Percentiles rank a stretch among this genome's conserved stretches.
Evolutionary conservation across 1,139 yeast genomes (phyloP).

Genomic region (Kodamaea fungicola): DNA sequence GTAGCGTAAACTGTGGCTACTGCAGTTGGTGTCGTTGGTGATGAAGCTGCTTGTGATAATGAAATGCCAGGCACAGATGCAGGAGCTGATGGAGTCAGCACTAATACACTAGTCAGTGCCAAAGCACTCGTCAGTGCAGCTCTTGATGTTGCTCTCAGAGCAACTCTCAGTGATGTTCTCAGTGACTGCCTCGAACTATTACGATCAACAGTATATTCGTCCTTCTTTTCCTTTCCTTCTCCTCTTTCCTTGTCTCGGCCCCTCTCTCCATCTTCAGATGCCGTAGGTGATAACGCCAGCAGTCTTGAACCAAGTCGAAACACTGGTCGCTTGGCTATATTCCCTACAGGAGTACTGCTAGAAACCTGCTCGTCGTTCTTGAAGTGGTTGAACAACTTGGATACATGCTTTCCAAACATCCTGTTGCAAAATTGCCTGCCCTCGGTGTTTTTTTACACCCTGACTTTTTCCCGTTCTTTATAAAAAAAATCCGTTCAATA

Average conservation of each 20-base stretch:
- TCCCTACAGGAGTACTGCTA: conserved; percentile 17
- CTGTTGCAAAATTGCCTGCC: not conserved
- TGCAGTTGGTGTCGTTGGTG: conserved; percentile 15
- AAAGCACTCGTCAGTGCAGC: not conserved
- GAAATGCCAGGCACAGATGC: not conserved
- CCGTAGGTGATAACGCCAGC: conserved; percentile 30
- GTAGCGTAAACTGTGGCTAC: conserved; percentile 12
- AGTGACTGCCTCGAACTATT: not conserved
- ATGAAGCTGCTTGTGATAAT: conserved; percentile 13
- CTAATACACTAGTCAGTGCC: too few species aligned
- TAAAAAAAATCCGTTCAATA: too few species aligned
- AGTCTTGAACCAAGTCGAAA: conserved; percentile 39
- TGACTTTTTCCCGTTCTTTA: not conserved
- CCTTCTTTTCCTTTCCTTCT: too few species aligned
- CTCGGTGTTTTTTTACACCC: not conserved
- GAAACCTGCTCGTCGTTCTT: conserved; percentile 27
- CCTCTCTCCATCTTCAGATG: conserved; percentile 11
- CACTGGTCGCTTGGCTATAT: not conserved
- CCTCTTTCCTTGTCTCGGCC: too few species aligned
- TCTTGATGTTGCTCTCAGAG: not conserved
- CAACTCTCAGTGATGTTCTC: not conserved
- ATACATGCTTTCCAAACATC: conserved; percentile 49
- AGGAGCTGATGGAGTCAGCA: too few species aligned
- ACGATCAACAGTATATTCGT: too few species aligned
- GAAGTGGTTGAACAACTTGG: conserved; percentile 28